Evolutionary conservation across 1,284 basidiomycete species (phyloP), one percentile per base, ranked within the genome.

Genomic region (Ustilago lituana): DNA sequence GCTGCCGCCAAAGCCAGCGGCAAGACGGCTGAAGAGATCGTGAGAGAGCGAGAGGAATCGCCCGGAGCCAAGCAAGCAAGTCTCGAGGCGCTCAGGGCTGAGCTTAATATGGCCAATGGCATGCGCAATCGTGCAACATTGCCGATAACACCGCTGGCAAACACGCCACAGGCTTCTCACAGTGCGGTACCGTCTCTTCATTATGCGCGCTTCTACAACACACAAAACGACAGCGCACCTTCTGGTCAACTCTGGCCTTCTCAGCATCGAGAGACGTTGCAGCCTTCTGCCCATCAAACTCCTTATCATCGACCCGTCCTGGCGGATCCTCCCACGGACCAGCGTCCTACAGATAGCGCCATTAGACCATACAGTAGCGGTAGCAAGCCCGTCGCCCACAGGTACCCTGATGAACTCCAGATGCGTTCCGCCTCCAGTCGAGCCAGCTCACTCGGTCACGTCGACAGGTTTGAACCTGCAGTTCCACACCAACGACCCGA

Each of bases 21-120:
- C 17, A 66, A 56, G 32, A 55, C 50, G 1, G 50, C 58, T 8
- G 57, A 65, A 35, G 62, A 70, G 37, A 58, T 66, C 20, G 56
- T 56, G 1, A 32, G 57, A 15, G 68, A 66, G 47, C 57, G 59
- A 6, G 68, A 71, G 32, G 63, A 71, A 24, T 71, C 68, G 9
- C 63, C 68, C 12, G 58, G 58, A 14, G 68, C 55, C 31, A 71
- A 66, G 44, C 68, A 71, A 39, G 68, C 68, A 1, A 71, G 68
- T 37, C 49, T 71, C 0, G 68, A 71, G 29, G 68, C 68, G 17
- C 39, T 71, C 11, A 53, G 68, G 15, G 63, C 63, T 23, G 68
- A 71, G 51, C 68, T 71, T 20, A 66, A 62, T 19, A n/a, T 63
- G 2, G 63, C 54, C 20, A 71, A 67, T 17, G 63, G 63, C 15